Conservation (phyloP, 208 protist species). For the Entamoeba nuttalli region DNA sequence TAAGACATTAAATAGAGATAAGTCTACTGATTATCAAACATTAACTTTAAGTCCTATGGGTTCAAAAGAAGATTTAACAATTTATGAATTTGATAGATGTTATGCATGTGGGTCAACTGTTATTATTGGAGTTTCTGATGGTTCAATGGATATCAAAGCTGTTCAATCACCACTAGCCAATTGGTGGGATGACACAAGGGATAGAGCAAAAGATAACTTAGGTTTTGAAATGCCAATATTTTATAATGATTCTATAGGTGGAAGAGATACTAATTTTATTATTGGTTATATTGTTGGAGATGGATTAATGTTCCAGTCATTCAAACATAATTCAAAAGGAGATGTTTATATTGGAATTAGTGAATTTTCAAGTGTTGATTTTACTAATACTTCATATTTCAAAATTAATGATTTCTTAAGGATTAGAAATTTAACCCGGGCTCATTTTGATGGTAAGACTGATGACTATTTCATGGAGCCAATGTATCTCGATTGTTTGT, state of each 20-base stretch:
- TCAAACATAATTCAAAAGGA: neutral
- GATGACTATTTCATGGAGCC: neutral
- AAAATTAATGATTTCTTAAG: neutral
- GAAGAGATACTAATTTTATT: neutral
- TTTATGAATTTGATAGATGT: neutral
- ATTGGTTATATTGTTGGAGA: neutral
- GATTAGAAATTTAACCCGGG: neutral
- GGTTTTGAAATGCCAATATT: neutral
- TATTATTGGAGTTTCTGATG: neutral
- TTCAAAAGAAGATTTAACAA: neutral
- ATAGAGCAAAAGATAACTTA: neutral
- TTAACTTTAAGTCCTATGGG: neutral
- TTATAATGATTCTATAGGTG: neutral
- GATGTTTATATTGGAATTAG: neutral
- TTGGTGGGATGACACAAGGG: neutral
- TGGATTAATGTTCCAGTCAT: neutral
- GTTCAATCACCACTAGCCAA: neutral
- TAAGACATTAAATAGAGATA: neutral
- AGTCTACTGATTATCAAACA: neutral
- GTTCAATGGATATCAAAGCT: neutral
- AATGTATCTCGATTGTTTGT: neutral
- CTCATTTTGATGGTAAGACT: neutral
- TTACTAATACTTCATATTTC: neutral
- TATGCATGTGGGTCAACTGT: neutral
- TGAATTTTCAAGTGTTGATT: neutral